A percentile compares a stretch with the other conserved stretches of the same genome.
phyloP scores from a whole-genome alignment of 106 monocot species.

The Allium cepa region DNA sequence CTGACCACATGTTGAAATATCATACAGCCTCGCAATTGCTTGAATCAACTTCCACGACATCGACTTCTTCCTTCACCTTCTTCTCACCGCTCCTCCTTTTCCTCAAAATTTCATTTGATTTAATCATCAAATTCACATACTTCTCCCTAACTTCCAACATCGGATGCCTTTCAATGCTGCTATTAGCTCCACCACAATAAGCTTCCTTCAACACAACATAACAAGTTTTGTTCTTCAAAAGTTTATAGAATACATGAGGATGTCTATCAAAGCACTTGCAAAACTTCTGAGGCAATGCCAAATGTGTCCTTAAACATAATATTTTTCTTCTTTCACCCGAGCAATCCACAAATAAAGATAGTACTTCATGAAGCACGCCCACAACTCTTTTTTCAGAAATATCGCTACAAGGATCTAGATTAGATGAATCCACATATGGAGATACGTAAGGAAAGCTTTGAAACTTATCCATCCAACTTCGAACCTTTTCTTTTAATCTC shows the following conservation, averaged over 20 bases:
- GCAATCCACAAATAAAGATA: constrained; percentile 53
- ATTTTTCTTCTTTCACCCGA: constrained; percentile 77
- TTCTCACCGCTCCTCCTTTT: constrained; percentile 16
- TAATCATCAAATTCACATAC: constrained; percentile 57
- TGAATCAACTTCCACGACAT: neutral
- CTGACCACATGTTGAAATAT: no score
- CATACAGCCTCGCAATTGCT: no score
- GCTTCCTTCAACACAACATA: constrained; percentile 83
- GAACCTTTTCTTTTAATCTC: constrained; percentile 62
- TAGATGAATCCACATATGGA: constrained; percentile 47
- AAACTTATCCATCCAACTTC: constrained; percentile 51
- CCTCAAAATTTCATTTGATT: constrained; percentile 49
- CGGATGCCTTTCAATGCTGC: constrained; percentile 51
- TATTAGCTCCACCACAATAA: constrained; percentile 13
- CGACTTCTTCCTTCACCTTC: neutral
- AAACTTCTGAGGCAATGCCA: constrained; percentile 66
- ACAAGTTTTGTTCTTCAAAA: constrained; percentile 86
- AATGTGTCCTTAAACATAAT: constrained; percentile 52
- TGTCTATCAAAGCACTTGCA: constrained; percentile 64
- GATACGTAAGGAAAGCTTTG: constrained; percentile 63
- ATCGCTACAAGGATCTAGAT: constrained; percentile 31
- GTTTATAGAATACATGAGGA: constrained; percentile 73
- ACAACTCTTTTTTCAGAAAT: constrained; percentile 54
- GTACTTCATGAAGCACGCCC: constrained; percentile 69
- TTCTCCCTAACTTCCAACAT: constrained; percentile 44